These are phyloP conservation scores for Anthracocystis setariae DNA, from an alignment of 1,284 basidiomycete genomes.

Conservation along the genomic window DNA sequence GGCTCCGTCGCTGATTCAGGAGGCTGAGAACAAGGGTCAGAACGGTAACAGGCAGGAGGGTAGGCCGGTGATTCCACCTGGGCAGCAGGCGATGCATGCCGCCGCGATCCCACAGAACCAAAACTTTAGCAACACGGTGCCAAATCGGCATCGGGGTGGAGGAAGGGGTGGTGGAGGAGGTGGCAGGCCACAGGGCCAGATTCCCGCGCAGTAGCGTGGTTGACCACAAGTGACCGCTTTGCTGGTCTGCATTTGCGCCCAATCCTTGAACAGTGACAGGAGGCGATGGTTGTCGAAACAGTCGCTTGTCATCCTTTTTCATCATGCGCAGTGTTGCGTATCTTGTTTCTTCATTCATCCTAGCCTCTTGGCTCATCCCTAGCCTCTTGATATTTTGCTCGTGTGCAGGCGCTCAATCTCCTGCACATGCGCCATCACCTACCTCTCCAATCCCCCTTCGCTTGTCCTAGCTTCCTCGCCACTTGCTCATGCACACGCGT, in stretches of 20 bases:
- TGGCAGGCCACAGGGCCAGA: conserved; percentile 19
- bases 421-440: too few species aligned
- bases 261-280: too few species aligned
- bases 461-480: too few species aligned
- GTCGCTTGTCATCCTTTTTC: not conserved
- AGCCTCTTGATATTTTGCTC: too few species aligned
- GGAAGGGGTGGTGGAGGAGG: conserved; percentile 23
- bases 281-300: too few species aligned
- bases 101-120: conserved; percentile 62
- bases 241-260: too few species aligned
- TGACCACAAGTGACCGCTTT: not conserved
- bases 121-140: conserved; percentile 64
- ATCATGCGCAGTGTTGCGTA: too few species aligned
- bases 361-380: too few species aligned
- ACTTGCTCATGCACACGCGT: too few species aligned
- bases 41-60: conserved; percentile 62
- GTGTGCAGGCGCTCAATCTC: too few species aligned
- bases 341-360: too few species aligned
- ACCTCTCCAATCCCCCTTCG: too few species aligned
- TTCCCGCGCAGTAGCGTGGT: conserved; percentile 26
- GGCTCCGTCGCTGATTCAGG: conserved; percentile 62
- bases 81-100: conserved; percentile 66
- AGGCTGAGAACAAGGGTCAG: conserved; percentile 40
- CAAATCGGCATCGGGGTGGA: conserved; percentile 49
- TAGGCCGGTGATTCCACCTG: conserved; percentile 65